phyloP scores from a whole-genome alignment of 78 protist species.

The Mantamonas sphyraenae region DNA sequence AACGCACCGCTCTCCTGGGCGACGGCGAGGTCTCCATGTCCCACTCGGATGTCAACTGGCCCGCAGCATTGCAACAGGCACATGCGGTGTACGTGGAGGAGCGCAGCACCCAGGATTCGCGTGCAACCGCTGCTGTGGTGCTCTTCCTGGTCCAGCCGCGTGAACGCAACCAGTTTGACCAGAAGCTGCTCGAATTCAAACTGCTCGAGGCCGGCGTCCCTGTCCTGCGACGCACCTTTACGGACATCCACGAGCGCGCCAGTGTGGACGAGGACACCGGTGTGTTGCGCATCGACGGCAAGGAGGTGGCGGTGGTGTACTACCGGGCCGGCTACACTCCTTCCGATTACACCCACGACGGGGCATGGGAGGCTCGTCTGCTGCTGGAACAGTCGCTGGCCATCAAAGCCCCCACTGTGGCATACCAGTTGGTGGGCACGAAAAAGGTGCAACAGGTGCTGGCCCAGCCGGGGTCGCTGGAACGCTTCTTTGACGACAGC shows the following conservation, averaged over 20 bases:
- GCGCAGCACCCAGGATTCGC: background rate
- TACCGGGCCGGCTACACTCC: slow-evolving; percentile 89
- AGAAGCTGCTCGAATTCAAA: slow-evolving; percentile 36
- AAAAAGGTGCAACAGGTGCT: slow-evolving; percentile 84
- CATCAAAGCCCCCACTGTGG: slow-evolving; percentile 75
- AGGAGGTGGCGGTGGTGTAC: slow-evolving; percentile 58
- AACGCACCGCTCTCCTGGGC: slow-evolving; percentile 9
- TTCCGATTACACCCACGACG: slow-evolving; percentile 54
- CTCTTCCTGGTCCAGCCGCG: slow-evolving; percentile 59
- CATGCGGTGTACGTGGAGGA: background rate
- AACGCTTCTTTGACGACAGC: slow-evolving; percentile 26
- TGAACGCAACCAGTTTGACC: slow-evolving; percentile 70
- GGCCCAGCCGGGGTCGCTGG: slow-evolving; percentile 42
- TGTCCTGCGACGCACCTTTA: slow-evolving; percentile 6
- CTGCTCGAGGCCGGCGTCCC: slow-evolving; percentile 17
- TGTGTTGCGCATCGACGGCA: slow-evolving; percentile 18
- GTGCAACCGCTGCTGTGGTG: slow-evolving; percentile 14
- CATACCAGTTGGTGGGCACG: slow-evolving; percentile 77
- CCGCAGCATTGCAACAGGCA: background rate
- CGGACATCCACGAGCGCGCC: background rate
- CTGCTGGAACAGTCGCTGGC: slow-evolving; percentile 61
- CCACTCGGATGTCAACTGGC: background rate
- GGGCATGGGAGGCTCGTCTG: slow-evolving; percentile 74
- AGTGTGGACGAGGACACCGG: background rate
- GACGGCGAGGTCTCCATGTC: background rate